phyloP scores from a whole-genome alignment of 1,284 basidiomycete species.

The Melampsora americana region DNA sequence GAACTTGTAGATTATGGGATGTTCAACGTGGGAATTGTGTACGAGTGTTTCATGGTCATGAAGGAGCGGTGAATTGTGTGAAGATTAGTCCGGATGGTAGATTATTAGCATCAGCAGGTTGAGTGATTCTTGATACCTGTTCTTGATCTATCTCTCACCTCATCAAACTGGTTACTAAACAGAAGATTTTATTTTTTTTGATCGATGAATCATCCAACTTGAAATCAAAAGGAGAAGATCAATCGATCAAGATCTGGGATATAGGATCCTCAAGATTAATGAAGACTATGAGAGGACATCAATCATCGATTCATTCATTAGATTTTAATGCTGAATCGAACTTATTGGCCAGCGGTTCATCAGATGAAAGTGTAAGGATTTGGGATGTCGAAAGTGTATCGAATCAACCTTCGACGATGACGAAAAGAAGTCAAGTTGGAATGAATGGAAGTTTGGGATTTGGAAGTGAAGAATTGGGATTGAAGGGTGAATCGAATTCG shows the following conservation, averaged over 20 bases:
- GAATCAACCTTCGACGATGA: constrained; percentile 47
- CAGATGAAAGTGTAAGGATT: constrained; percentile 90
- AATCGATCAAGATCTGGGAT: constrained; percentile 93
- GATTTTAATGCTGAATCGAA: constrained; percentile 88
- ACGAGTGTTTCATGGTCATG: constrained; percentile 92
- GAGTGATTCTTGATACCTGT: constrained; percentile 40
- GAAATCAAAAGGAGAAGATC: constrained; percentile 69
- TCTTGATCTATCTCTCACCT: constrained; percentile 44
- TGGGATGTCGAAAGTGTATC: constrained; percentile 81
- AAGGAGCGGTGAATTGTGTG: constrained; percentile 79
- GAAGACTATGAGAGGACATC: constrained; percentile 96
- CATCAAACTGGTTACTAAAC: not conserved
- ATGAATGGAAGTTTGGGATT: constrained; percentile 34
- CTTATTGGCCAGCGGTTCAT: constrained; percentile 79
- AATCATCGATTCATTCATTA: constrained; percentile 79
- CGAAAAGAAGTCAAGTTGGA: constrained; percentile 45
- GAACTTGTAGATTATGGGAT: constrained; percentile 94
- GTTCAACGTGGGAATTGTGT: constrained; percentile 93
- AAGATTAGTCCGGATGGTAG: constrained; percentile 90
- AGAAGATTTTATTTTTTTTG: not conserved
- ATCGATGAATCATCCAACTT: constrained; percentile 15
- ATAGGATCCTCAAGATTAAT: constrained; percentile 84
- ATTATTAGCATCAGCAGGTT: constrained; percentile 84
- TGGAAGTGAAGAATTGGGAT: constrained; percentile 60
- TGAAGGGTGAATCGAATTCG: constrained; percentile 25